Evolutionary conservation across 2,329 filamentous ascomycete genomes (phyloP).

Genomic region (Colletotrichum filicis): DNA sequence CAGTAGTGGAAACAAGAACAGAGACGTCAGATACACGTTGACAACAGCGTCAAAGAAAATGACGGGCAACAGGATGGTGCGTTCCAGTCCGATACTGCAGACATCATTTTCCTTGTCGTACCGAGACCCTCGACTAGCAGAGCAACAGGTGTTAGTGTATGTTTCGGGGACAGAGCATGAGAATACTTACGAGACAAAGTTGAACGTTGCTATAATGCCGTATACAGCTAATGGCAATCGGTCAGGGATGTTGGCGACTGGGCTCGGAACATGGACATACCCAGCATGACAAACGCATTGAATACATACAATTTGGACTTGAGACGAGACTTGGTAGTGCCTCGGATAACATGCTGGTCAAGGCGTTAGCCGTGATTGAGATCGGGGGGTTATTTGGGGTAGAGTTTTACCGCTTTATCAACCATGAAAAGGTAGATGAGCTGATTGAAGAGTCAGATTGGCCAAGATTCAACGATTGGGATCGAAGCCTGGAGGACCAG

Average conservation of each 20-base stretch:
- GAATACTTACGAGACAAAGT: background rate
- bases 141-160: background rate
- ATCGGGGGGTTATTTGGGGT: background rate
- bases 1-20: constrained; percentile 6
- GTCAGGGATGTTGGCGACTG: background rate
- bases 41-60: constrained; percentile 12
- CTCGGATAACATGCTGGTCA: constrained; percentile 12
- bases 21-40: constrained; percentile 20
- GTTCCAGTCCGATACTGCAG: background rate
- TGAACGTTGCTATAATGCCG: background rate
- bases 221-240: background rate
- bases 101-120: background rate
- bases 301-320: constrained; percentile 13
- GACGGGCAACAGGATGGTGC: background rate
- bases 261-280: background rate
- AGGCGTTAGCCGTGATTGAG: background rate
- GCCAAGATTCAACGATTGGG: too few relatives aligned
- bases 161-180: too few relatives aligned
- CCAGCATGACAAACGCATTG: constrained; percentile 3
- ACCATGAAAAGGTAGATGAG: constrained; percentile 17
- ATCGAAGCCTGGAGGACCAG: accelerated
- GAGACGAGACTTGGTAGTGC: background rate
- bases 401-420: constrained; percentile 13
- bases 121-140: background rate
- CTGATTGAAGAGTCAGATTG: background rate